Evolutionary conservation across 305 asterid species (phyloP).

Genomic region (Fraxinus xanthoxyloides): DNA sequence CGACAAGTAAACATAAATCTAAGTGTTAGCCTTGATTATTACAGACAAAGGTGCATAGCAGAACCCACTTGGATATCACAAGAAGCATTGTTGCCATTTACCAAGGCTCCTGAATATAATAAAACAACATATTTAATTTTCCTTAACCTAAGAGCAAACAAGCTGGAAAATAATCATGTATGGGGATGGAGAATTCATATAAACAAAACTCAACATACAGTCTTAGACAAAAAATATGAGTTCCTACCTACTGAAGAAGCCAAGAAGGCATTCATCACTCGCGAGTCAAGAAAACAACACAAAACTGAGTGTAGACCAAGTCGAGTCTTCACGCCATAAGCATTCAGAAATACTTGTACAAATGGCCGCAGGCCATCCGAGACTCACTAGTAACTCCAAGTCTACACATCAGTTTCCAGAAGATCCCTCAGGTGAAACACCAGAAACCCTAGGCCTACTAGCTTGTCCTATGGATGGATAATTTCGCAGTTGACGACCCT

Average conservation of each 20-base stretch:
- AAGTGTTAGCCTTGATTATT: not conserved
- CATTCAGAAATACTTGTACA: not conserved
- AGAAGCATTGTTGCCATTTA: too few relatives aligned
- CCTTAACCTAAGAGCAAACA: not conserved
- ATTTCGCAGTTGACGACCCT: conserved; percentile 22
- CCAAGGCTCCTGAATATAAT: not conserved
- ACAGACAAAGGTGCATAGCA: not conserved
- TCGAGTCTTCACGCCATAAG: not conserved
- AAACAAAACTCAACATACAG: not conserved
- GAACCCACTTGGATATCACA: too few relatives aligned
- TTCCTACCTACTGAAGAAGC: not conserved
- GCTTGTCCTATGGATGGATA: conserved; percentile 23
- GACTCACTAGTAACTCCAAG: not conserved
- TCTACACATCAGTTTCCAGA: conserved; percentile 14
- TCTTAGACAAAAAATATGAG: not conserved
- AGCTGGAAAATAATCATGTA: not conserved
- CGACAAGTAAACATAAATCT: not conserved
- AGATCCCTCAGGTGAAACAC: conserved; percentile 20
- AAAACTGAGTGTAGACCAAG: not conserved
- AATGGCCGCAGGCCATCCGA: not conserved
- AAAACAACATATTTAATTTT: not conserved
- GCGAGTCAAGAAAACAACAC: not conserved
- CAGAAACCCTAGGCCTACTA: conserved; percentile 25
- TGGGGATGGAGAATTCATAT: not conserved
- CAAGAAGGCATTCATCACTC: not conserved